Evolutionary conservation across 495 filamentous ascomycete species (phyloP), one percentile per base, ranked within the genome.

Genomic region (Neurospora sp.): DNA sequence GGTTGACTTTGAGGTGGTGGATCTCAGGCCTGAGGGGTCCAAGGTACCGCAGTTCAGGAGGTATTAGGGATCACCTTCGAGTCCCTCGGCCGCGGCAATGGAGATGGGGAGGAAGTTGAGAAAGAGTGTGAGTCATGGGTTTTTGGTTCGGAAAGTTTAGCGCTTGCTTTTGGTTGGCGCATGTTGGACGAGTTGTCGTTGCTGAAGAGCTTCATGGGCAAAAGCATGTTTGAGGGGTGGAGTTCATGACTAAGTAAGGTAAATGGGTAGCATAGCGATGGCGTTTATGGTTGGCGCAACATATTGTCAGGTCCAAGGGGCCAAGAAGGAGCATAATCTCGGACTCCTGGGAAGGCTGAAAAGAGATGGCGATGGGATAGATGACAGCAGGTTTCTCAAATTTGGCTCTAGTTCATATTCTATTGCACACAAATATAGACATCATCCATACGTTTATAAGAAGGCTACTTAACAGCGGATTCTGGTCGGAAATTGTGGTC

Each of bases 1-100:
- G 42, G 65, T 79, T 4, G 75, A 78, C 27, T 76, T 78, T 42
- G 74, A 78, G 14, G 76, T 80, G 14, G 69, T 70, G 27, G 79
- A 80, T 65, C 39, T 80, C 38, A 75, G 79, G 8, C 40, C 40
- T 39, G 40, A 69, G 71, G 53, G 10, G 20, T 72, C 65, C 14
- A 70, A 42, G 39, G 40, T 68, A 10, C 27, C 31, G 27, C 10
- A 7, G 35, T 59, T 59, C 42, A 71, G 17, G 40, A 69, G 70
- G 16, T 70, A 45, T 70, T 70, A 53, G 69, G 22, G 16, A 10
- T 41, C 14, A 17, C 9, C 22, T 12, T 12, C 22, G 5, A 70
- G 16, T 44, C 35, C 14, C 44, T 31, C 44, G 40, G 7, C 39
- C 1, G 3, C 20, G 40, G 39, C 14, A 0, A 35, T 35, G 7